phyloP scores from a whole-genome alignment of 164 flowering plant species.

The Macadamia integrifolia region DNA sequence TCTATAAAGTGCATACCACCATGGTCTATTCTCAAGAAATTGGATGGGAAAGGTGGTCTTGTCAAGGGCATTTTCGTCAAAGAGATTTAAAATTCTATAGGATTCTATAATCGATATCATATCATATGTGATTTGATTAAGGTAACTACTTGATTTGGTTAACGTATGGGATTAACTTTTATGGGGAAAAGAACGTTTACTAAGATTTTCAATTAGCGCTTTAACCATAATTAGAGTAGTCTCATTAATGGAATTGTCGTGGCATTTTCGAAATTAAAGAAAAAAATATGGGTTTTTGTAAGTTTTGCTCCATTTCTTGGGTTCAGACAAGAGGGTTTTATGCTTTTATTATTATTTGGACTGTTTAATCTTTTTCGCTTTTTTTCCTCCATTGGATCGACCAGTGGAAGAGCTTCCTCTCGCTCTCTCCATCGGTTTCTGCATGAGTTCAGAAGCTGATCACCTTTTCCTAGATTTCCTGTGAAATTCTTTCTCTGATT shows the following conservation, averaged over 20 bases:
- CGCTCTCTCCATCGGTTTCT: constrained; percentile 18
- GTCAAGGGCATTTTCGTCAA: too few relatives aligned
- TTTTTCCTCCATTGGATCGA: constrained; percentile 7
- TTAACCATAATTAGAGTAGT: too few relatives aligned
- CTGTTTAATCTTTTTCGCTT: neutral
- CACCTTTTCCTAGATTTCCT: constrained; percentile 20
- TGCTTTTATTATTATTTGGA: neutral
- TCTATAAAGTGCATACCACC: too few relatives aligned
- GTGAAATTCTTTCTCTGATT: constrained; percentile 9
- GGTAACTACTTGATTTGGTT: too few relatives aligned
- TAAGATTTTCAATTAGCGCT: too few relatives aligned
- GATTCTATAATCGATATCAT: too few relatives aligned
- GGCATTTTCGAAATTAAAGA: neutral
- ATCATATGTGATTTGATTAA: too few relatives aligned
- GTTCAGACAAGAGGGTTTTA: neutral
- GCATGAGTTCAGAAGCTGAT: constrained; percentile 20
- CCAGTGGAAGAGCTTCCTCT: constrained; percentile 6
- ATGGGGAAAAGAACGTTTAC: too few relatives aligned
- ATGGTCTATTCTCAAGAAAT: too few relatives aligned
- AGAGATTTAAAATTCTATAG: too few relatives aligned
- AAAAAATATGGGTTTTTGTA: neutral
- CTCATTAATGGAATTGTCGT: neutral
- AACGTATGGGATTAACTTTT: too few relatives aligned
- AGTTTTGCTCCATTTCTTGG: neutral
- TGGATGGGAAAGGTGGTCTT: too few relatives aligned